Evolutionary conservation across 208 protist species (phyloP).

Genomic region (Porcisia hertigi): DNA sequence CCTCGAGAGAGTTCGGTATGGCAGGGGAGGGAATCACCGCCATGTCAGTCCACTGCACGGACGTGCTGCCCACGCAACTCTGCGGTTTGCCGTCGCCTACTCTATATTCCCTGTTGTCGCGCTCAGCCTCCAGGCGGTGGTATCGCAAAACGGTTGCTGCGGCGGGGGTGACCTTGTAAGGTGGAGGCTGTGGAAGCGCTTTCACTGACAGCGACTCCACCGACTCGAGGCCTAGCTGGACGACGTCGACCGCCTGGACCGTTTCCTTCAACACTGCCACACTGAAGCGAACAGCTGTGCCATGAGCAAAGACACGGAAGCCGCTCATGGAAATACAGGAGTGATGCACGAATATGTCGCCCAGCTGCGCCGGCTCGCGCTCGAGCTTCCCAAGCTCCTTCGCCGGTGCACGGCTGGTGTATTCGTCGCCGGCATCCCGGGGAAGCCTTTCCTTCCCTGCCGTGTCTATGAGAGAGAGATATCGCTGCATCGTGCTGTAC

Average conservation of each 20-base stretch:
- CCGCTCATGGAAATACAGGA: constrained; percentile 59
- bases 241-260: constrained; percentile 66
- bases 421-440: not conserved
- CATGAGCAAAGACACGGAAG: constrained; percentile 49
- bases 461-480: constrained; percentile 19
- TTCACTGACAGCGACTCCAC: constrained; percentile 7
- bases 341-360: constrained; percentile 73
- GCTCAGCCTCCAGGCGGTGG: constrained; percentile 10
- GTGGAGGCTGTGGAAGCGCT: constrained; percentile 11
- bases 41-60: constrained; percentile 31
- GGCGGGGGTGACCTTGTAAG: constrained; percentile 26
- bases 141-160: constrained; percentile 29
- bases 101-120: not conserved
- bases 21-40: constrained; percentile 34
- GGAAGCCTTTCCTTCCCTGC: not conserved
- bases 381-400: constrained; percentile 18
- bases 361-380: constrained; percentile 36
- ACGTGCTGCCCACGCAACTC: constrained; percentile 16
- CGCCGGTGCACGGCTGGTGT: not conserved
- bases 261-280: constrained; percentile 51
- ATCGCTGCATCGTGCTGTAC: constrained; percentile 52
- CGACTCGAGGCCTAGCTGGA: constrained; percentile 24
- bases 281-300: constrained; percentile 52
- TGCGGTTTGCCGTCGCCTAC: not conserved
- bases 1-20: constrained; percentile 41